Base-by-base conservation (phyloP, 225 moss, liverwort and hornwort species). In the Bryum argenteum region DNA sequence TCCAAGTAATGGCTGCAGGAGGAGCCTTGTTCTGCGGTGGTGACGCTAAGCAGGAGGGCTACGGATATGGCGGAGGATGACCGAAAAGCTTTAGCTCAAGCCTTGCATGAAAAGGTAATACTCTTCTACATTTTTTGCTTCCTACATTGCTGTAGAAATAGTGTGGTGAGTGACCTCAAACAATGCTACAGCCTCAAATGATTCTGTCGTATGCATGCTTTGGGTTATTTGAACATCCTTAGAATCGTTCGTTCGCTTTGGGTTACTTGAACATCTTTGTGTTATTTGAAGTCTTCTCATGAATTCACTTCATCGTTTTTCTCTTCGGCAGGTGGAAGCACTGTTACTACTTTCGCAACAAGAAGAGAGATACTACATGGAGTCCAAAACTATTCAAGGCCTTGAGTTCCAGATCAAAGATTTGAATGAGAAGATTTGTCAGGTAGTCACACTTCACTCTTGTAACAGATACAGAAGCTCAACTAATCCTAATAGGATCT, bases 271-370 rank as follows among this genome's bases (percentile, higher is more conserved):
- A 44, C 57, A 52, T 65, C 48, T 50, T 53, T 54, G 41, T 67
- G 24, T 59, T 69, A 60, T 7, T 18, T 55, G 44, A n/a, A 52
- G 67, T 51, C 42, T 28, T 64, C 38, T 64, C 65, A 55, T 37
- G 20, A 23, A 70, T 60, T 22, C 42, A 59, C 48, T 42, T 22
- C 19, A 54, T 54, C 13, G 10, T 61, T 76, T 61, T 13, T 65
- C 41, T 65, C 28, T 61, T 71, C 44, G 80, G 68, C 80, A 96
- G 96, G 91, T 96, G 26, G 96, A 90, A 83, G 91, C 87, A 17
- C 66, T 91, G 26, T 81, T 96, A 47, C 91, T 96, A 24, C 90
- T 96, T 77, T 91, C 96, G 22, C 96, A 96, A 77, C 93, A 96
- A 78, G 96, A 96, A 77, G 96, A 96, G 77, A 88, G 96, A 72